A percentile compares a stretch with the other conserved stretches of the same genome.
These are phyloP conservation scores for Coemansia sp. DNA, from an alignment of 192 early-diverging fungal genomes.

Conservation along the genomic window DNA sequence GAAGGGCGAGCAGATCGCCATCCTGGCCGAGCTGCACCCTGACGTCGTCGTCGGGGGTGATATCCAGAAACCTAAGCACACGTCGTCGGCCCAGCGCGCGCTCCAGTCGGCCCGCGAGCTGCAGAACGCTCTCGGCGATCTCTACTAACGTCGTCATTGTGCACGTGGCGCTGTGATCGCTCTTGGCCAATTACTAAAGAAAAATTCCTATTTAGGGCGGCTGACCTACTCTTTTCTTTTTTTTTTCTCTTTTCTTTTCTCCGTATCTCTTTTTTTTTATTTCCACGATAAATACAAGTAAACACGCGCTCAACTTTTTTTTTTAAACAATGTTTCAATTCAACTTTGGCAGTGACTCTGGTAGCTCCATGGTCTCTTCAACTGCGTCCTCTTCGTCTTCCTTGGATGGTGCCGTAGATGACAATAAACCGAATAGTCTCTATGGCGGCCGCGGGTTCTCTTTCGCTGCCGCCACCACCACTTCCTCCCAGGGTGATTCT, in stretches of 20 bases:
- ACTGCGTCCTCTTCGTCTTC: not conserved
- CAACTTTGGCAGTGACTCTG: slow-evolving; percentile 1
- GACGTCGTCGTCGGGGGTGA: not conserved
- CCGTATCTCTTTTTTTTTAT: not conserved
- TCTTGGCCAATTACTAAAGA: not conserved
- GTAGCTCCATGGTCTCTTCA: not conserved
- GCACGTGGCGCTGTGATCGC: not conserved
- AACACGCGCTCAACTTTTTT: not conserved
- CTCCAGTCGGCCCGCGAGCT: slow-evolving; percentile 33
- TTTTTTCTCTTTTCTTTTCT: not conserved
- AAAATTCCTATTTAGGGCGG: not conserved
- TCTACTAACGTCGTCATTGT: slow-evolving; percentile 16
- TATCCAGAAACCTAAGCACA: not conserved
- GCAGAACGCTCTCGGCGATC: slow-evolving; percentile 45
- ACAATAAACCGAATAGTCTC: slow-evolving; percentile 49
- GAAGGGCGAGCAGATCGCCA: slow-evolving; percentile 54
- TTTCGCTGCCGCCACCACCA: not conserved
- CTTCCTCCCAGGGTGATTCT: not conserved
- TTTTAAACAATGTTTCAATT: slow-evolving; percentile 1
- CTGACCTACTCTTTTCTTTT: not conserved
- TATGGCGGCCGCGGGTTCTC: slow-evolving; percentile 43
- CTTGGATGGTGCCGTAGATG: slow-evolving; percentile 21
- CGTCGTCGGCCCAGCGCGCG: slow-evolving; percentile 19
- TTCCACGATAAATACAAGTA: not conserved
- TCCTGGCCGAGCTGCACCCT: slow-evolving; percentile 38